Conservation (phyloP, 2,329 filamentous ascomycete species). For the Neocatenulostroma microsporum region DNA sequence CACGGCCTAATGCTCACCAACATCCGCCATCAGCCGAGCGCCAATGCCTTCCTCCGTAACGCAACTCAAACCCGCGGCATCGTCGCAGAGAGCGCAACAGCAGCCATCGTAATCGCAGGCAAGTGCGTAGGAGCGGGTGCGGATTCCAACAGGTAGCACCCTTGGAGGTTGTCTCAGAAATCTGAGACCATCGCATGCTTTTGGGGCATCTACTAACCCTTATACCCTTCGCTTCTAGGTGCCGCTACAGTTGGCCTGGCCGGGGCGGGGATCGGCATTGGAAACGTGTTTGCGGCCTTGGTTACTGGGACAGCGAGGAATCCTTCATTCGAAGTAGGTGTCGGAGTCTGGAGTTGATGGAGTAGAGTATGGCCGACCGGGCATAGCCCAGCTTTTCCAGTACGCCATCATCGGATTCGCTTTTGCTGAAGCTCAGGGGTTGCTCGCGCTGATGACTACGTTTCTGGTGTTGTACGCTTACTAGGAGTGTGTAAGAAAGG, state of each 20-base stretch:
- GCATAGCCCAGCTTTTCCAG: constrained; percentile 93
- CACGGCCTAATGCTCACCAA: too few species aligned
- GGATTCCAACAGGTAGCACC: too few species aligned
- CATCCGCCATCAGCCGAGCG: too few species aligned
- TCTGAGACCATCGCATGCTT: too few species aligned
- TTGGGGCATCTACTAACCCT: constrained; percentile 1
- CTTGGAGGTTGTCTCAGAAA: too few species aligned
- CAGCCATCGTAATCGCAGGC: constrained; percentile 4
- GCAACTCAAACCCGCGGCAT: constrained; percentile 2
- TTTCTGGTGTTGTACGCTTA: neutral
- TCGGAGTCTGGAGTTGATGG: too few species aligned
- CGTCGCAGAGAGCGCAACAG: neutral
- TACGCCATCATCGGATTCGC: constrained; percentile 94
- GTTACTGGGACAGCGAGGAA: constrained; percentile 87
- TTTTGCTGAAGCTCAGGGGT: constrained; percentile 85
- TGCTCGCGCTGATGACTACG: constrained; percentile 2
- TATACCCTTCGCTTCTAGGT: too few species aligned
- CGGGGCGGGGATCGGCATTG: constrained; percentile 91
- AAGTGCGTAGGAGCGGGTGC: constrained; percentile 57
- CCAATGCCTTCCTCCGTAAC: constrained; percentile 6
- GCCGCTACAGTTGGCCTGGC: constrained; percentile 42
- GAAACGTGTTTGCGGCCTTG: constrained; percentile 86
- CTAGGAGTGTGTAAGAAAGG: too few species aligned
- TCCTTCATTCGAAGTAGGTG: constrained; percentile 84
- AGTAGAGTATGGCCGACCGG: too few species aligned